Conservation (phyloP, 176 grass and related monocot genomes). For the Oryza officinalis region DNA sequence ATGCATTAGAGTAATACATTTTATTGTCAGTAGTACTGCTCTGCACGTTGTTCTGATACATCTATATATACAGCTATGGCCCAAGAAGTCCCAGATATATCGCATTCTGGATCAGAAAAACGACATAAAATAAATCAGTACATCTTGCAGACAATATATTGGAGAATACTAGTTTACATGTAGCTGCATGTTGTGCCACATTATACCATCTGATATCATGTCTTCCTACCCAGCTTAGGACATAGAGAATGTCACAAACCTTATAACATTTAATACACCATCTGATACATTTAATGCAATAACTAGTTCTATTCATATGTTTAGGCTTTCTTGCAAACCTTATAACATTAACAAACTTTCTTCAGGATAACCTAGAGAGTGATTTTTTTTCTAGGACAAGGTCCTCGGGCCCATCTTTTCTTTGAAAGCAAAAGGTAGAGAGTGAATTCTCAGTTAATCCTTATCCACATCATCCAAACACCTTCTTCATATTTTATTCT, state of each 20-base stretch:
- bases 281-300: background rate
- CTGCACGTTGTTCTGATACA: background rate
- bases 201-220: background rate
- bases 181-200: background rate
- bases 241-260: background rate
- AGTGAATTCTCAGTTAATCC: background rate
- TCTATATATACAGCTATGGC: background rate
- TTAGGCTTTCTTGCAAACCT: background rate
- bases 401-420: too few relatives aligned
- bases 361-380: background rate
- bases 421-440: background rate
- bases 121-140: background rate
- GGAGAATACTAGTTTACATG: background rate
- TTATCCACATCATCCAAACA: background rate
- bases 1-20: background rate
- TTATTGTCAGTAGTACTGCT: background rate
- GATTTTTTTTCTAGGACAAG: too few relatives aligned
- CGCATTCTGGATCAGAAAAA: background rate
- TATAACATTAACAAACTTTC: background rate
- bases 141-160: background rate
- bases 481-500: background rate
- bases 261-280: too few relatives aligned
- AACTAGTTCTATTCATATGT: background rate
- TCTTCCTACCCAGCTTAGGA: background rate
- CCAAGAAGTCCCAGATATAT: background rate